phyloP scores from a whole-genome alignment of 805 yeast species.

The Saccharomyces paradoxus region DNA sequence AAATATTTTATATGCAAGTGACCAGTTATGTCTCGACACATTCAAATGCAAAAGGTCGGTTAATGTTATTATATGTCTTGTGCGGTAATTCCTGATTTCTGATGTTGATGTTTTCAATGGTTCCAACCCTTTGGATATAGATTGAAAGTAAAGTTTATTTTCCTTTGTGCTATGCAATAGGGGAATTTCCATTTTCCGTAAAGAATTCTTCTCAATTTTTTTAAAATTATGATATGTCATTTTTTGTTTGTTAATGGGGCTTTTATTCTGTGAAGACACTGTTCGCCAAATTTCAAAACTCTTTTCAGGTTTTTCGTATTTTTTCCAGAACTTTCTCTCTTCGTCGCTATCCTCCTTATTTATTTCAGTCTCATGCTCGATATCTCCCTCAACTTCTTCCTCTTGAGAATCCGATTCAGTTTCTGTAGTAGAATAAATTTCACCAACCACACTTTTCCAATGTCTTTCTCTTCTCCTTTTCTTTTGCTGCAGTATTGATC shows the following conservation, averaged over 20 bases:
- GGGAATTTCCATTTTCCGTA: conserved; percentile 9
- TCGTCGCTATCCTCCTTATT: conserved; percentile 8
- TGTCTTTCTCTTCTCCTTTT: conserved; percentile 11
- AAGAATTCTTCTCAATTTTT: conserved; percentile 12
- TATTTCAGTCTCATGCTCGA: conserved; percentile 1
- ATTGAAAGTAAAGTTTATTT: conserved; percentile 8
- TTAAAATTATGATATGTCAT: conserved; percentile 16
- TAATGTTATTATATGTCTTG: conserved; percentile 24
- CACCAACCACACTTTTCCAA: conserved; percentile 18
- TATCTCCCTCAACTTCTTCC: conserved; percentile 6
- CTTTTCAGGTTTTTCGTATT: conserved; percentile 26
- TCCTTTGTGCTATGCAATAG: conserved; percentile 12
- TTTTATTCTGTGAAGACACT: conserved; percentile 5
- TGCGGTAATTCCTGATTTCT: conserved; percentile 9
- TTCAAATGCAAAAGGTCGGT: conserved; percentile 42
- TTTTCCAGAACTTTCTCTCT: conserved; percentile 20
- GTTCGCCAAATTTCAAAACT: conserved; percentile 27
- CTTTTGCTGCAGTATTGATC: conserved; percentile 3
- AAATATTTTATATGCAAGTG: conserved; percentile 45
- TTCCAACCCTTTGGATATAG: conserved; percentile 19
- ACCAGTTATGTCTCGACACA: conserved; percentile 46
- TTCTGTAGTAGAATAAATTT: conserved; percentile 4
- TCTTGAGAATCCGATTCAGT: not conserved
- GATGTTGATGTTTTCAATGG: conserved; percentile 1
- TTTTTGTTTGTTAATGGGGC: conserved; percentile 16